A percentile compares a stretch with the other conserved stretches of the same genome.
These are phyloP conservation scores for Phytophthora foliorum DNA, from an alignment of 352 stramenopile species.

Conservation along the genomic window DNA sequence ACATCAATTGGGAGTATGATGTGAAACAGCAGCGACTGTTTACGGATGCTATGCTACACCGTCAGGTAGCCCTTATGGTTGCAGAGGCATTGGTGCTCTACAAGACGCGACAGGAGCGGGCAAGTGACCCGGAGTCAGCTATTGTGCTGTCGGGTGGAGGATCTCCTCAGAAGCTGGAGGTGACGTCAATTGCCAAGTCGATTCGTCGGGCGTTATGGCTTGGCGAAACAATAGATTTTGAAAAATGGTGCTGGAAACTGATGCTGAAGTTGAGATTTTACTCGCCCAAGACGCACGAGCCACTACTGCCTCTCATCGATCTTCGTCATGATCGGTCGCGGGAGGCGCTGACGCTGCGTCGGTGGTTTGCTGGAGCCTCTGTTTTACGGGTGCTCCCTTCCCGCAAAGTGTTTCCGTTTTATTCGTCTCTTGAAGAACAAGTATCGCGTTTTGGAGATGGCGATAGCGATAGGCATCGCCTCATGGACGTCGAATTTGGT, in stretches of 20 bases:
- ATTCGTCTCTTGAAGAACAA: conserved; percentile 54
- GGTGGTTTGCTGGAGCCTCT: conserved; percentile 72
- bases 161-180: conserved; percentile 62
- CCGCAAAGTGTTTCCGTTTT: conserved; percentile 67
- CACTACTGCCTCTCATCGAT: conserved; percentile 76
- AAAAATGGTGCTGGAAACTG: conserved; percentile 87
- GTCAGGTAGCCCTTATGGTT: conserved; percentile 81
- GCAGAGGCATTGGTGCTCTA: conserved; percentile 81
- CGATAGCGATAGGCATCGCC: conserved; percentile 2
- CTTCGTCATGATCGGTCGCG: conserved; percentile 77
- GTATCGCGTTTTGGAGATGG: conserved; percentile 30
- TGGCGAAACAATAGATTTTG: conserved; percentile 76
- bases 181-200: conserved; percentile 74
- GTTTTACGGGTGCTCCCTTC: conserved; percentile 39
- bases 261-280: conserved; percentile 90
- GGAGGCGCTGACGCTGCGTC: conserved; percentile 76
- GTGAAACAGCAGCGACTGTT: conserved; percentile 71
- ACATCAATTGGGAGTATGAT: conserved; percentile 90
- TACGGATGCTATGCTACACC: conserved; percentile 76
- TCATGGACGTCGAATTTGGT: conserved; percentile 8
- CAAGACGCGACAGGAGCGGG: conserved; percentile 56
- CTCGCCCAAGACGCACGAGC: conserved; percentile 70
- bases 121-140: conserved; percentile 47
- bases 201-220: conserved; percentile 79
- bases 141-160: conserved; percentile 55